Percentiles rank a stretch among this genome's conserved stretches.
Conservation (phyloP, 1,284 basidiomycete genomes). For the Irpex lacteus region DNA sequence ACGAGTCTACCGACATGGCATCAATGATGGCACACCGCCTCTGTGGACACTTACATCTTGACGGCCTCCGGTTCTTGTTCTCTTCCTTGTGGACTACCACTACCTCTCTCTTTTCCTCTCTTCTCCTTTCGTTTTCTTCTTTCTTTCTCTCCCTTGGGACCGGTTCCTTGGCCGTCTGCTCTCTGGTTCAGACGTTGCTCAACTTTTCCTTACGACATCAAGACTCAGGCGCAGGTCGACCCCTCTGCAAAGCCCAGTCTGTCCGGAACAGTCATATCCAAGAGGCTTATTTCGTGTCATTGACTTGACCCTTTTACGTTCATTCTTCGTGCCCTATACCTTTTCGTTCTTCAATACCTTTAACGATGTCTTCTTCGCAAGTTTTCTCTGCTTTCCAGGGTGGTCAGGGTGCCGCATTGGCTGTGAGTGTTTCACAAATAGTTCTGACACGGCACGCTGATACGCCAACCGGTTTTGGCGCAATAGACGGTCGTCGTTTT, state of each 20-base stretch:
- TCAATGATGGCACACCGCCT: constrained; percentile 10
- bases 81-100: constrained; percentile 13
- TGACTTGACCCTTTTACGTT: constrained; percentile 12
- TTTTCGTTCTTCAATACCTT: constrained; percentile 1
- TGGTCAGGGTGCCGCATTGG: constrained; percentile 37
- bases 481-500: constrained; percentile 49
- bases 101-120: constrained; percentile 9
- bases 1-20: constrained; percentile 3
- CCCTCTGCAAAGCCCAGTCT: constrained; percentile 27
- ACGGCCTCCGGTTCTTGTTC: neutral
- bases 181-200: constrained; percentile 29
- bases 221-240: constrained; percentile 33
- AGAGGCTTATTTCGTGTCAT: constrained; percentile 13
- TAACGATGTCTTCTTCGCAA: constrained; percentile 19
- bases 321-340: constrained; percentile 10
- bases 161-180: constrained; percentile 40
- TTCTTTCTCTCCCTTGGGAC: constrained; percentile 38
- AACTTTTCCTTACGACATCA: constrained; percentile 20
- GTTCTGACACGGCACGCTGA: neutral
- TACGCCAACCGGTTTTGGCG: neutral
- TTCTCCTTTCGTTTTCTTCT: constrained; percentile 15
- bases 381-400: constrained; percentile 20
- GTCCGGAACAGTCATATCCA: constrained; percentile 30
- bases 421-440: constrained; percentile 35
- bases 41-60: constrained; percentile 8